Evolutionary conservation across 2,329 filamentous ascomycete genomes (phyloP).

Genomic region (Aureobasidium sp.): DNA sequence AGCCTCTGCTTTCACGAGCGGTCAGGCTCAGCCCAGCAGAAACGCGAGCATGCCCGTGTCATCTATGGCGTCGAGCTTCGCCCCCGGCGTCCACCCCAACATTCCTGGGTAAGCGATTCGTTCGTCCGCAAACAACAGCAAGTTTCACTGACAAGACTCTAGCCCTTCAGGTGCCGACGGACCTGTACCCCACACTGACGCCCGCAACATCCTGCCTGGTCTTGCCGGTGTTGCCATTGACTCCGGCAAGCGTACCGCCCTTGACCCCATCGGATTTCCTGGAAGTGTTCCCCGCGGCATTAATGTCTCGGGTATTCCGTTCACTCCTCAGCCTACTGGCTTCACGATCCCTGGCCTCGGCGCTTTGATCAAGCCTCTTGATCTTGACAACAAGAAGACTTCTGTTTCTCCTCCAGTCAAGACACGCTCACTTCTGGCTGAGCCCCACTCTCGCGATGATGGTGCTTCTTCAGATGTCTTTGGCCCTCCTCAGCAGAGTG

Average conservation of each 20-base stretch:
- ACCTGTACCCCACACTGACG: background rate
- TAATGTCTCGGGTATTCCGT: background rate
- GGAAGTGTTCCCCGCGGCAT: background rate
- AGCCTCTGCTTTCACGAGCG: background rate
- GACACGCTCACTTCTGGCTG: background rate
- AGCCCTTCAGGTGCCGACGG: background rate
- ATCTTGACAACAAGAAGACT: background rate
- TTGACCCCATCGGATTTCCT: background rate
- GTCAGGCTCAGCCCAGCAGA: background rate
- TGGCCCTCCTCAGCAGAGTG: background rate
- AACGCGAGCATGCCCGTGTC: background rate
- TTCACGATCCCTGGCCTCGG: conserved; percentile 5
- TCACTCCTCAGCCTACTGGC: background rate
- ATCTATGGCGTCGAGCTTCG: background rate
- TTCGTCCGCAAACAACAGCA: background rate
- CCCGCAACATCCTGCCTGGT: background rate
- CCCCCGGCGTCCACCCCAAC: background rate
- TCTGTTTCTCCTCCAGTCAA: background rate
- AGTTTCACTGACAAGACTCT: background rate
- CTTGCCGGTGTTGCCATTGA: background rate
- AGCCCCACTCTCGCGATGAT: background rate
- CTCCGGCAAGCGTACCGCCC: background rate
- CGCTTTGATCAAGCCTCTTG: background rate
- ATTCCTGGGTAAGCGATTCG: background rate
- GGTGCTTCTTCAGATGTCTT: background rate